Evolutionary conservation across 2,329 filamentous ascomycete species (phyloP).

Genomic region (Talaromyces marneffei): DNA sequence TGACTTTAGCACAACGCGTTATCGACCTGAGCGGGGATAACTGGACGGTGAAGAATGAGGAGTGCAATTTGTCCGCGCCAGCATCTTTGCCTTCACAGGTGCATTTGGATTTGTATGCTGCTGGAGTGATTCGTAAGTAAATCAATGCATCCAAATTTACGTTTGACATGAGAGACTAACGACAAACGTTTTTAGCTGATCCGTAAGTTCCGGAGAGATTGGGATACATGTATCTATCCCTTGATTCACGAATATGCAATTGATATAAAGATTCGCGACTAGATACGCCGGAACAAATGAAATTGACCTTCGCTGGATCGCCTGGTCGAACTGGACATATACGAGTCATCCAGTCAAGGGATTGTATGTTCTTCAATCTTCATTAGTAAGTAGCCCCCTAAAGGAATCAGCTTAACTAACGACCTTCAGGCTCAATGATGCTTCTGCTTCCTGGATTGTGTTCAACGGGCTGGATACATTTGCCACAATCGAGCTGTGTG

Average conservation of each 20-base stretch:
- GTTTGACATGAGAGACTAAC: slow-evolving; percentile 5
- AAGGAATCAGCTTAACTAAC: neutral
- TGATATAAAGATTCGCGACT: neutral
- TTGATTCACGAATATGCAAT: neutral
- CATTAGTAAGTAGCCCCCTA: too few species aligned
- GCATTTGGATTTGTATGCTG: slow-evolving; percentile 53
- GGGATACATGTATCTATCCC: neutral
- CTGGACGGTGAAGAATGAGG: slow-evolving; percentile 44
- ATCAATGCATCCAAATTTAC: neutral
- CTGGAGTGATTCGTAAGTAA: slow-evolving; percentile 48
- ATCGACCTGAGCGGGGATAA: slow-evolving; percentile 38
- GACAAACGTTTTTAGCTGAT: slow-evolving; percentile 21
- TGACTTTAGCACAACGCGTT: slow-evolving; percentile 28
- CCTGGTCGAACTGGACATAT: slow-evolving; percentile 58
- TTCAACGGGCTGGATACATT: slow-evolving; percentile 61
- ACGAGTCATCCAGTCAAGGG: slow-evolving; percentile 42
- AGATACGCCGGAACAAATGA: slow-evolving; percentile 54
- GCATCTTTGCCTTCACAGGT: slow-evolving; percentile 54
- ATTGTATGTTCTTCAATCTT: slow-evolving; percentile 32
- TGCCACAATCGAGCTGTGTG: slow-evolving; percentile 52
- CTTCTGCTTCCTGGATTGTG: slow-evolving; percentile 48
- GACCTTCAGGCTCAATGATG: slow-evolving; percentile 23
- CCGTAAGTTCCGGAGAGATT: too few species aligned
- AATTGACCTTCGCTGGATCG: slow-evolving; percentile 56
- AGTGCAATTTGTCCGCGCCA: slow-evolving; percentile 48